These are phyloP conservation scores for Capsicum baccatum DNA, from an alignment of 257 asterid species.

Conservation along the genomic window DNA sequence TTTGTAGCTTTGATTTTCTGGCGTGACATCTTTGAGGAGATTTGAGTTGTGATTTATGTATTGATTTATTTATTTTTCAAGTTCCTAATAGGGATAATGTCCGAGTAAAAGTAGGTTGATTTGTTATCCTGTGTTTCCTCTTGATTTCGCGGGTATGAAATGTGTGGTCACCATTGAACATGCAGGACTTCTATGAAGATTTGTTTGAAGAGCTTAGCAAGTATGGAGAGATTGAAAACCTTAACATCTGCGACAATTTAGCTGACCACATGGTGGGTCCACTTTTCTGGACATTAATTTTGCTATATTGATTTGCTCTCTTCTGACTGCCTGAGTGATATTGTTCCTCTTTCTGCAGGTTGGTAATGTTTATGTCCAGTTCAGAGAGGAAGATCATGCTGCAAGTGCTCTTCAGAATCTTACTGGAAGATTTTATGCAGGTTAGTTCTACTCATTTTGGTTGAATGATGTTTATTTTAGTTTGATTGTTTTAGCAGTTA, in stretches of 20 bases:
- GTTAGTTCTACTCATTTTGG: slow-evolving; percentile 39
- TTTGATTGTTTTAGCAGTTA: slow-evolving; percentile 12
- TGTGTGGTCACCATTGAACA: neutral
- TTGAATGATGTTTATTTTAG: neutral
- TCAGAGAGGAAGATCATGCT: slow-evolving; percentile 89
- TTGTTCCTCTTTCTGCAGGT: slow-evolving; percentile 35
- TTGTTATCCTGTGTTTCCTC: neutral
- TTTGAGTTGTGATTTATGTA: neutral
- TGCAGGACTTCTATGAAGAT: slow-evolving; percentile 84
- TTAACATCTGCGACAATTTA: slow-evolving; percentile 83
- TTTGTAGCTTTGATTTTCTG: neutral
- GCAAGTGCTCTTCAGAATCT: slow-evolving; percentile 82
- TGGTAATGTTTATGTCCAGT: slow-evolving; percentile 84
- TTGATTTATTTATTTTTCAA: neutral
- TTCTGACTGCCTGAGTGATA: neutral
- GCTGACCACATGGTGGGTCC: slow-evolving; percentile 82
- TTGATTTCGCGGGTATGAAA: neutral
- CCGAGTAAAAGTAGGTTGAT: neutral
- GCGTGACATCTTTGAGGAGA: neutral
- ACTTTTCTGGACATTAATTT: neutral
- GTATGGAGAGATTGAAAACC: slow-evolving; percentile 86
- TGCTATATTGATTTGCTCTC: neutral
- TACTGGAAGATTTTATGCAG: slow-evolving; percentile 80
- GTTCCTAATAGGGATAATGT: neutral
- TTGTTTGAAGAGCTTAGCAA: slow-evolving; percentile 87